Evolutionary conservation across 192 early-diverging fungal species (phyloP).

Genomic region (Entomortierella chlamydospora): DNA sequence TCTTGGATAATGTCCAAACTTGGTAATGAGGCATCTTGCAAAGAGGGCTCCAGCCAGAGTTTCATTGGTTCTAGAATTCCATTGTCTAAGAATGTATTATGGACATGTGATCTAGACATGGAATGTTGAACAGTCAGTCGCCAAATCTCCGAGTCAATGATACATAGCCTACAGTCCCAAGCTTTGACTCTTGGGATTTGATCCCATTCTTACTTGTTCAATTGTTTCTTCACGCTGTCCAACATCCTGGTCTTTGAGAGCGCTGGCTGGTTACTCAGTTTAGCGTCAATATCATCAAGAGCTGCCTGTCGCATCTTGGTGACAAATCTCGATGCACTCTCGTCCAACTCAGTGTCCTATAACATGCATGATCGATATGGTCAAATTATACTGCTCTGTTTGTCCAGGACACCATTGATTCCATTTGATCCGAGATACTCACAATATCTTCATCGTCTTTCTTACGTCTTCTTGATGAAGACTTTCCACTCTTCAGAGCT

Average conservation of each 20-base stretch:
- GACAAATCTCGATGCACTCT: conserved; percentile 33
- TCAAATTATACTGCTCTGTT: background rate
- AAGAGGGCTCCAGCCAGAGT: conserved; percentile 91
- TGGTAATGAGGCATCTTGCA: conserved; percentile 89
- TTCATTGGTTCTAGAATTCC: conserved; percentile 87
- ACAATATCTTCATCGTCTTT: conserved; percentile 51
- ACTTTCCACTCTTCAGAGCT: conserved; percentile 45
- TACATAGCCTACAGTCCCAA: background rate
- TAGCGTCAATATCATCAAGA: conserved; percentile 69
- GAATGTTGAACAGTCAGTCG: background rate
- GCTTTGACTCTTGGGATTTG: background rate
- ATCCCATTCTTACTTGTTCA: conserved; percentile 63
- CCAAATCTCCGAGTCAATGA: too few relatives aligned
- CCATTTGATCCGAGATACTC: background rate
- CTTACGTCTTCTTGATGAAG: conserved; percentile 25
- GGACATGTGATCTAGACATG: conserved; percentile 66
- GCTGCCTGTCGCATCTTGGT: conserved; percentile 66
- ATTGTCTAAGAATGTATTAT: conserved; percentile 85
- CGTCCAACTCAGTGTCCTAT: conserved; percentile 40
- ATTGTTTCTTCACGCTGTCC: conserved; percentile 60
- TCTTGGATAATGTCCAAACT: conserved; percentile 88
- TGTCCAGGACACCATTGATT: background rate
- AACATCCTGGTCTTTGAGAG: conserved; percentile 78
- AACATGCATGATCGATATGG: background rate
- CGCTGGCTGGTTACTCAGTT: conserved; percentile 69